Conservation (phyloP, 2,329 filamentous ascomycete genomes). For the Paecilomyces sp. region DNA sequence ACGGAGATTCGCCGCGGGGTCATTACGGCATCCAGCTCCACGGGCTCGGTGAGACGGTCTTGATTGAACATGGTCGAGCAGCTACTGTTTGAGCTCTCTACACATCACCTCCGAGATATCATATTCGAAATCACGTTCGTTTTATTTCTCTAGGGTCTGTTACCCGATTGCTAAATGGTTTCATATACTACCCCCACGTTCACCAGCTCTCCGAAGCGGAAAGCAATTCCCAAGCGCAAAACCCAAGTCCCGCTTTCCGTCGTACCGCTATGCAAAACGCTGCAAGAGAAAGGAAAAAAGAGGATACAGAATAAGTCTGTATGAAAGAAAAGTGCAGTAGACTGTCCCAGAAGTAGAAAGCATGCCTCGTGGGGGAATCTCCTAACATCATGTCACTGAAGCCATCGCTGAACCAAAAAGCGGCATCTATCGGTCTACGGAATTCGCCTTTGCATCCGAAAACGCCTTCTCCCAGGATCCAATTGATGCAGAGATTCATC, state of each 20-base stretch:
- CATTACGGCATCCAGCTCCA: neutral
- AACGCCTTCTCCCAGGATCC: constrained; percentile 19
- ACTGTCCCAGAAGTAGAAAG: neutral
- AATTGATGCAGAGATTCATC: constrained; percentile 20
- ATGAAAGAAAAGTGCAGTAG: neutral
- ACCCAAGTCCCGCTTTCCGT: neutral
- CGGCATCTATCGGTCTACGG: neutral
- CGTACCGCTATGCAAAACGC: neutral
- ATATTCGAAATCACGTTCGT: neutral
- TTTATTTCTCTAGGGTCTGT: neutral
- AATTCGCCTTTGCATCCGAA: constrained; percentile 8
- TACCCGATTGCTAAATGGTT: neutral
- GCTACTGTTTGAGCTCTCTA: neutral
- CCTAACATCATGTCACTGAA: neutral
- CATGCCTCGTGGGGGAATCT: neutral
- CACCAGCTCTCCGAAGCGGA: neutral
- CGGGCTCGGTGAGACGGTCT: neutral
- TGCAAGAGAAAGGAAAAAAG: neutral
- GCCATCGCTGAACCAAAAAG: neutral
- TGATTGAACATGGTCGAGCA: neutral
- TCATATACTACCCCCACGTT: neutral
- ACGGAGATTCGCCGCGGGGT: neutral
- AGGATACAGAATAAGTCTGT: neutral
- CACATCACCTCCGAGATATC: neutral
- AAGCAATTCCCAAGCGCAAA: neutral